Conservation (phyloP, 257 asterid species). For the Solanum paucissectum region DNA sequence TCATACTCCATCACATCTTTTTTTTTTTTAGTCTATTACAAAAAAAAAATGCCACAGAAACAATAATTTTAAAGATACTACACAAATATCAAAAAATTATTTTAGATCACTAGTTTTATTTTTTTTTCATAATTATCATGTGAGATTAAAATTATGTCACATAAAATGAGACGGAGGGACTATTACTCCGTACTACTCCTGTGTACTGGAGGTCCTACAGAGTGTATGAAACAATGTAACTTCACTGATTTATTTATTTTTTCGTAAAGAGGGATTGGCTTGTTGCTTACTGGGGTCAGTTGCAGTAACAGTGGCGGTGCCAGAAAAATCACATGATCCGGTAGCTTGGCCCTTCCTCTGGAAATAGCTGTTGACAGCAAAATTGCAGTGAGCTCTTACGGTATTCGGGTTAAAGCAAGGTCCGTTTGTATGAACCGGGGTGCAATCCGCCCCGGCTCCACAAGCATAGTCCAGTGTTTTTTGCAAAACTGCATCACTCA, state of each 20-base stretch:
- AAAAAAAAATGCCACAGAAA: too few relatives aligned
- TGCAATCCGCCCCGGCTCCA: conserved; percentile 84
- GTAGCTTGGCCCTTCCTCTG: conserved; percentile 52
- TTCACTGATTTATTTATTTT: not conserved
- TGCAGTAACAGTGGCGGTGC: conserved; percentile 40
- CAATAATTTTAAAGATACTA: too few relatives aligned
- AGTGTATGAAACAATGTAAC: not conserved
- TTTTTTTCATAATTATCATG: too few relatives aligned
- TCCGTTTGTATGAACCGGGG: conserved; percentile 41
- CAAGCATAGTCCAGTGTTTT: conserved; percentile 85
- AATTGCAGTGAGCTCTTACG: conserved; percentile 68
- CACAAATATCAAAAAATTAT: too few relatives aligned
- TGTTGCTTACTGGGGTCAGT: conserved; percentile 61
- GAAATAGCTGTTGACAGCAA: conserved; percentile 78
- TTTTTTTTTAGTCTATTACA: too few relatives aligned
- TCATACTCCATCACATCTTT: rapidly evolving
- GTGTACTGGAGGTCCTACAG: not conserved
- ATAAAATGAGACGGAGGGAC: too few relatives aligned
- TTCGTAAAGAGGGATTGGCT: not conserved
- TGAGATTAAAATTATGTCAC: not conserved
- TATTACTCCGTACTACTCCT: not conserved
- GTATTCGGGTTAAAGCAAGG: conserved; percentile 69
- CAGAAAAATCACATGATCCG: conserved; percentile 60
- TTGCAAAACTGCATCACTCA: conserved; percentile 36
- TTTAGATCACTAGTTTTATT: not conserved